These are phyloP conservation scores for Saitozyma podzolica DNA, from an alignment of 768 basidiomycete genomes.

Conservation along the genomic window DNA sequence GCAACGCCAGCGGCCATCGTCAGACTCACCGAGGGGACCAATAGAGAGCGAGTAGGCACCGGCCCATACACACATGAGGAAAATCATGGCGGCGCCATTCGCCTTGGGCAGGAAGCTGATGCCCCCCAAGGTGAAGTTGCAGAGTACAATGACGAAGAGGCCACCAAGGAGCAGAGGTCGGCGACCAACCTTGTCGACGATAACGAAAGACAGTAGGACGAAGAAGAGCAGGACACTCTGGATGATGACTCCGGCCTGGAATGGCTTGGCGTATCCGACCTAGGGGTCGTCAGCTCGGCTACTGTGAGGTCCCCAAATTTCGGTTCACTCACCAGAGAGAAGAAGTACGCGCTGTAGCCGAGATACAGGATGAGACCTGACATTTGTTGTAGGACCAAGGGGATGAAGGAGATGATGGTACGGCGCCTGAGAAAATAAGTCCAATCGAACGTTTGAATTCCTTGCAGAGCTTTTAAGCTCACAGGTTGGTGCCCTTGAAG, in stretches of 20 bases:
- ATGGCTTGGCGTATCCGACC: slow-evolving; percentile 14
- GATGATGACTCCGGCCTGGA: slow-evolving; percentile 2
- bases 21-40: slow-evolving; percentile 18
- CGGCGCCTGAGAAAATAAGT: too few species aligned
- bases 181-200: slow-evolving; percentile 26
- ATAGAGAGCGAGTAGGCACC: slow-evolving; percentile 20
- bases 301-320: slow-evolving; percentile 1
- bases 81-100: slow-evolving; percentile 10
- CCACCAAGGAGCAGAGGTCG: slow-evolving; percentile 18
- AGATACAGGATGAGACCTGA: slow-evolving; percentile 17
- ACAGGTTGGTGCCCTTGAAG: too few species aligned
- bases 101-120: slow-evolving; percentile 8
- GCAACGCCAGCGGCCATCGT: not conserved
- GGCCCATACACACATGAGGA: slow-evolving; percentile 17
- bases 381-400: not conserved
- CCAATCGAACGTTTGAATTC: too few species aligned
- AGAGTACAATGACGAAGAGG: not conserved
- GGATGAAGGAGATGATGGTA: too few species aligned
- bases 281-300: not conserved
- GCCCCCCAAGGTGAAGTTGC: slow-evolving; percentile 14
- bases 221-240: slow-evolving; percentile 9
- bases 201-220: slow-evolving; percentile 20
- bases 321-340: slow-evolving; percentile 11
- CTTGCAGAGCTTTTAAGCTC: too few species aligned
- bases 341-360: slow-evolving; percentile 19